Evolutionary conservation across 371 early-diverging fungal species (phyloP), one percentile per base, ranked within the genome.

Genomic region (Apophysomyces variabilis): DNA sequence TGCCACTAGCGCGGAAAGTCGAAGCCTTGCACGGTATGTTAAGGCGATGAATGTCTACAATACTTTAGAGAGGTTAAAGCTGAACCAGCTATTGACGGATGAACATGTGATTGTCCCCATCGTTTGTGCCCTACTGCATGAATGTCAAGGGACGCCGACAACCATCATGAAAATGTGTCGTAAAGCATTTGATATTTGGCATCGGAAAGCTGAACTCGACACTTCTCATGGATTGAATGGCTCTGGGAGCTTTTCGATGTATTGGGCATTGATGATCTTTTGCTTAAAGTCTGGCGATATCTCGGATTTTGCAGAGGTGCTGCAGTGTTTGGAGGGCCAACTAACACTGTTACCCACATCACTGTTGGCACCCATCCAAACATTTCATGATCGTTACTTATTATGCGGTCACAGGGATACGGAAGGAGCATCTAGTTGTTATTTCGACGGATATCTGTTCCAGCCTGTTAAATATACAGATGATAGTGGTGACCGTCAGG

Each of bases 41-140:
- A 80, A 76, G 38, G 64, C 66, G 7, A 69, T 76, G 69, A 71
- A 65, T 21, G 64, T 78, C 6, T 78, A 77, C 38, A 56, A 71
- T 3, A 54, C 74, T 5, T 36, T 80, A 18, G 60, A 62, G 12
- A 59, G 75, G 9, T 57, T 71, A 12, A 32, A 71, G 13, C 54
- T 78, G 12, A 56, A 72, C 16, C 38, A 46, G n/a, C 57, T 80
- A 18, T 45, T 78, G 32, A 64, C 71, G 18, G 67, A 80, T 18
- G 76, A 78, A 6, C 70, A 72, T n/a, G 68, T 80, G 0, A 44
- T 76, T 14, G 71, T 68, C 14, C 81, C 81, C 13, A 67, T 78
- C 13, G 37, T 78, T 13, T 76, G 78, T 47, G 61, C 70, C 0
- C 8, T 80, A 1, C 43, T 80, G 4, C 66, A 68, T 13, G 74